Evolutionary conservation across 345 rosid genomes (phyloP), one percentile per base, ranked within the genome.

Genomic region (Barbarea vulgaris): DNA sequence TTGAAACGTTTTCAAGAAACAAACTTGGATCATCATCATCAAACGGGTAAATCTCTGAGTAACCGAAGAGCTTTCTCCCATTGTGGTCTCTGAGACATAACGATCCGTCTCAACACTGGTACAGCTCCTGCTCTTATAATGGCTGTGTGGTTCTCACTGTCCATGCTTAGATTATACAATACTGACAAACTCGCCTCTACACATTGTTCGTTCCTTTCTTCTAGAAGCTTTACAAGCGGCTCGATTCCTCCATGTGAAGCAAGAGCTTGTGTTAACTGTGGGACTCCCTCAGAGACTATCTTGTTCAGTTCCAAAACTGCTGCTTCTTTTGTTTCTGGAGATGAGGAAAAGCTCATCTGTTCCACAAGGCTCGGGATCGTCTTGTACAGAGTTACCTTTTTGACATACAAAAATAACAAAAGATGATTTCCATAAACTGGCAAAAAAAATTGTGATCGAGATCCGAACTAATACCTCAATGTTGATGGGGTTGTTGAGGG

Each of bases 271-370:
- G 87, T 79, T 15, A 86, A 83, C 68, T 86, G 93, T 9, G 83
- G 86, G 13, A 86, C 84, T 46, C 91, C 98, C 72, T 88, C 87
- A 0, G 94, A 87, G 14, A 91, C 75, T 78, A 93, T 85, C 75
- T 77, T 86, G 88, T 85, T 88, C 33, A 93, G 91, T 82, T 93
- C 97, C 15, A 93, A 19, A 13, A 82, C 98, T 0, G 96, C 97
- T 24, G 85, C 83, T 85, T 91, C 96, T 75, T 79, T 89, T 3
- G 81, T 81, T 67, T 87, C 89, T 0, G 74, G 81, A 41, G 89
- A 83, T 67, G 69, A 57, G 0, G 93, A 69, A n/a, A 81, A 78
- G 25, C 81, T 83, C 36, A 93, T 74, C 77, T 88, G 90, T 80
- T 88, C 93, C 18, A 86, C 76, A 2, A 93, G 81, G 70, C 88